Percentiles rank a stretch among this genome's conserved stretches.
Conservation (phyloP, 2,329 filamentous ascomycete species). For the Claviceps lovelessii region DNA sequence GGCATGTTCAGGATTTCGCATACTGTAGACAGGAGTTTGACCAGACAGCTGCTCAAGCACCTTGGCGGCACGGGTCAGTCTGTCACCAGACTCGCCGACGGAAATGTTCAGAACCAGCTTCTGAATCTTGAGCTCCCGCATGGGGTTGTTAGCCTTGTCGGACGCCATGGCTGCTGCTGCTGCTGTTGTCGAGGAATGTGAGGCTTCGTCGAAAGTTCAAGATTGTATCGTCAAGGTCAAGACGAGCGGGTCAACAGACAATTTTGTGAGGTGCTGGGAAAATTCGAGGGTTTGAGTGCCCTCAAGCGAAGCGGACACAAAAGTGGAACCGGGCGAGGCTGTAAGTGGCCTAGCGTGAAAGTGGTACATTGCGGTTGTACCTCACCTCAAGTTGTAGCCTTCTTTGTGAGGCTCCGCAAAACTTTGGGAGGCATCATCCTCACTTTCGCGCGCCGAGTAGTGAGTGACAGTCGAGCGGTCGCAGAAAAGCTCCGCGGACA, state of each 20-base stretch:
- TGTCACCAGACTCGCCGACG: slow-evolving; percentile 99
- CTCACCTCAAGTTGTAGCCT: slow-evolving; percentile 18
- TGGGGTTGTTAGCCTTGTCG: slow-evolving; percentile 92
- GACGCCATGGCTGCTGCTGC: slow-evolving; percentile 36
- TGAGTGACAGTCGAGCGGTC: slow-evolving; percentile 22
- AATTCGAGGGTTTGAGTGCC: slow-evolving; percentile 29
- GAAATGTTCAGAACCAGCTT: slow-evolving; percentile 99
- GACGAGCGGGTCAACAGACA: slow-evolving; percentile 11
- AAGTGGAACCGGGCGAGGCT: slow-evolving; percentile 9
- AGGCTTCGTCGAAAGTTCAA: slow-evolving; percentile 21
- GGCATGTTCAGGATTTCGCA: slow-evolving; percentile 14
- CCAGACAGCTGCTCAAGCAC: slow-evolving; percentile 98
- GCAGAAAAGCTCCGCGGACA: slow-evolving; percentile 25
- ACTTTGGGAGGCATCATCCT: slow-evolving; percentile 23
- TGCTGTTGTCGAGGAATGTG: slow-evolving; percentile 21
- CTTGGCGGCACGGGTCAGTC: slow-evolving; percentile 98
- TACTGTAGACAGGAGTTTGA: slow-evolving; percentile 99
- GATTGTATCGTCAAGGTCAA: slow-evolving; percentile 5
- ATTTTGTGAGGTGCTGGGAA: slow-evolving; percentile 23
- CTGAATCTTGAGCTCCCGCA: slow-evolving; percentile 99
- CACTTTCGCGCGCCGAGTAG: slow-evolving; percentile 29
- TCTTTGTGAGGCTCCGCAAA: slow-evolving; percentile 31
- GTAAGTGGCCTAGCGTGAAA: slow-evolving; percentile 13
- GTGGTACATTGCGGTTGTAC: slow-evolving; percentile 19
- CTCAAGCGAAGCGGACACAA: slow-evolving; percentile 17